Conservation (phyloP, 345 rosid genomes). For the Mercurialis annua region DNA sequence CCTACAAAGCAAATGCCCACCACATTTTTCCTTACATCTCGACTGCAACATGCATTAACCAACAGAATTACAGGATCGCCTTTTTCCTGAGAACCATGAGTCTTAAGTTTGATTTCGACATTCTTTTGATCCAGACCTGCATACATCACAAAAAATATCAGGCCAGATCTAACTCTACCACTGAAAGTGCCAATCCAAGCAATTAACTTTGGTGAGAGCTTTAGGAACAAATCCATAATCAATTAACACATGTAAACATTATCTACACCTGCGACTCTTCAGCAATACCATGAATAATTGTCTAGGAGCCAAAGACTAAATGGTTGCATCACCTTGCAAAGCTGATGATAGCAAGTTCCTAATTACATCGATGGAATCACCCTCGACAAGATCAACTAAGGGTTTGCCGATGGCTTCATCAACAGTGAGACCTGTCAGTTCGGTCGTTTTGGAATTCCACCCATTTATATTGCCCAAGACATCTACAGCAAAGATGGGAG, state of each 20-base stretch:
- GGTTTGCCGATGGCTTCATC: constrained; percentile 71
- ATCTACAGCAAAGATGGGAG: constrained; percentile 78
- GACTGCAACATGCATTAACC: constrained; percentile 75
- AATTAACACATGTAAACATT: constrained; percentile 7
- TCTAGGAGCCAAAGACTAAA: constrained; percentile 4
- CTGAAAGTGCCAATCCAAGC: not conserved
- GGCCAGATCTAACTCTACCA: not conserved
- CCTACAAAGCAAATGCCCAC: constrained; percentile 78
- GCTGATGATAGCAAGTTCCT: constrained; percentile 49
- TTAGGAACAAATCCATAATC: not conserved
- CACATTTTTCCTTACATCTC: constrained; percentile 50
- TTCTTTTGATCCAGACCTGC: constrained; percentile 72
- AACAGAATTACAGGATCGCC: constrained; percentile 52
- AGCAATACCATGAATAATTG: too few relatives aligned
- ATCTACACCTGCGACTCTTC: not conserved
- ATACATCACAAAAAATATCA: constrained; percentile 3
- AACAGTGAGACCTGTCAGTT: constrained; percentile 64
- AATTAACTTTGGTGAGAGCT: not conserved
- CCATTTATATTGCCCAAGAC: constrained; percentile 63
- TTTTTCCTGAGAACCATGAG: constrained; percentile 43
- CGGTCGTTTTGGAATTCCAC: constrained; percentile 77
- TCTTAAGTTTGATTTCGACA: constrained; percentile 63
- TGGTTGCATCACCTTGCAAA: constrained; percentile 46
- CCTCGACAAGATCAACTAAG: constrained; percentile 52
- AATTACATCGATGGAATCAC: constrained; percentile 37